Percentiles rank a stretch among this genome's conserved stretches.
These are phyloP conservation scores for Colletotrichum sp. DNA, from an alignment of 2,329 filamentous ascomycete species.

Conservation along the genomic window DNA sequence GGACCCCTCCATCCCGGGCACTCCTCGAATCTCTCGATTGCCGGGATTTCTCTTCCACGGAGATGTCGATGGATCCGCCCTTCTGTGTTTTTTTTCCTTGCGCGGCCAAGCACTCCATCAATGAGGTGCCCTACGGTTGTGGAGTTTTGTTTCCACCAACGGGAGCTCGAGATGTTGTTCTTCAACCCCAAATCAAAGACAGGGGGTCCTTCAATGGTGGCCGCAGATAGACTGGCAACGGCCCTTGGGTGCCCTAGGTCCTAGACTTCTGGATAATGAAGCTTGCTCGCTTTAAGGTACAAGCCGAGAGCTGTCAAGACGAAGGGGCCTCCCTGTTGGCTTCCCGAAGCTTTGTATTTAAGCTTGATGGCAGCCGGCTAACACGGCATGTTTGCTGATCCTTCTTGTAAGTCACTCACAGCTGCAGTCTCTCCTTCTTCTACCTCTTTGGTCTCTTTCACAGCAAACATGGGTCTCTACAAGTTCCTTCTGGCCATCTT, in stretches of 20 bases:
- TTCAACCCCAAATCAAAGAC: neutral
- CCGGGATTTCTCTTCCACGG: conserved; percentile 9
- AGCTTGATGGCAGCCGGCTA: conserved; percentile 14
- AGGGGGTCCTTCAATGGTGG: neutral
- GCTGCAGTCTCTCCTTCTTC: conserved; percentile 8
- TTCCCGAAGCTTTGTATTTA: conserved; percentile 14
- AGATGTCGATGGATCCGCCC: conserved; percentile 1
- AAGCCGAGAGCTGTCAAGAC: neutral
- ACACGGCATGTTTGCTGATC: neutral
- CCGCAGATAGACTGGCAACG: neutral
- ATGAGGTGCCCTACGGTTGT: conserved; percentile 2
- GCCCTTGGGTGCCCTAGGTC: neutral
- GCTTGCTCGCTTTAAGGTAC: neutral
- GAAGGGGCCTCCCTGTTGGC: neutral
- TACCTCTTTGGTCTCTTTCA: neutral
- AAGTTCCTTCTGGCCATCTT: conserved; percentile 18
- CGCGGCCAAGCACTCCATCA: conserved; percentile 3
- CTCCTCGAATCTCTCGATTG: conserved; percentile 15
- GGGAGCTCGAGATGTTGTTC: neutral
- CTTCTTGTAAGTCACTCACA: neutral
- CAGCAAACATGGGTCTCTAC: conserved; percentile 15
- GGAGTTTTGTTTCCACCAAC: conserved; percentile 18
- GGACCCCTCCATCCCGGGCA: neutral
- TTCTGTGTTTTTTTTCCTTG: neutral
- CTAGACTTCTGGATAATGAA: neutral